phyloP scores from a whole-genome alignment of 2,329 filamentous ascomycete species.

The Cadophora gregata region DNA sequence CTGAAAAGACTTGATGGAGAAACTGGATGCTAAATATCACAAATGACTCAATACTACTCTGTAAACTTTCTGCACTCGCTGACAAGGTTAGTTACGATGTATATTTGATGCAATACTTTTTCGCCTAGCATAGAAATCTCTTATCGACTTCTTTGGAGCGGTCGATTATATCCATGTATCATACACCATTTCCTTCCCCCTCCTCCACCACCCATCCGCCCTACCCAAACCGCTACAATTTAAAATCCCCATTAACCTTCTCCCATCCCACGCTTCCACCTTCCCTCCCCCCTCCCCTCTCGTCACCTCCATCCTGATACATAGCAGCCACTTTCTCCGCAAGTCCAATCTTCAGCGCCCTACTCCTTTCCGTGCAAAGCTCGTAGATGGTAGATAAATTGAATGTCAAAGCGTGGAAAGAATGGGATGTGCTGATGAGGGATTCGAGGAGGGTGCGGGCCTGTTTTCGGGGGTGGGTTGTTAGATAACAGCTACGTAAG shows the following conservation, averaged over 20 bases:
- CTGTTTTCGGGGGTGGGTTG: slow-evolving; percentile 45
- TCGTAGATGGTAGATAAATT: slow-evolving; percentile 93
- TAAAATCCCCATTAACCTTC: slow-evolving; percentile 45
- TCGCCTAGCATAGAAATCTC: too few relatives aligned
- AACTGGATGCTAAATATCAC: too few relatives aligned
- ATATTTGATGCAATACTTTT: too few relatives aligned
- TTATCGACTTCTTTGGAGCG: too few relatives aligned
- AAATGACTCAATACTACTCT: too few relatives aligned
- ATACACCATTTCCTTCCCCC: too few relatives aligned
- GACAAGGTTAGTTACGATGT: too few relatives aligned
- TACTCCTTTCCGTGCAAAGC: slow-evolving; percentile 80
- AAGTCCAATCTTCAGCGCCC: slow-evolving; percentile 71
- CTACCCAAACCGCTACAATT: slow-evolving; percentile 32
- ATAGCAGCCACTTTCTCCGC: slow-evolving; percentile 69
- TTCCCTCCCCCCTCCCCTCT: slow-evolving; percentile 4
- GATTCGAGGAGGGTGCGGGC: slow-evolving; percentile 71
- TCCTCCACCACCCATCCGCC: neutral
- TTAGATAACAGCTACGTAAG: neutral
- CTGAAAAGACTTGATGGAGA: too few relatives aligned
- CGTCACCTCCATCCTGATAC: slow-evolving; percentile 15
- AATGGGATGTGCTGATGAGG: slow-evolving; percentile 65
- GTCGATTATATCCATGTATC: too few relatives aligned
- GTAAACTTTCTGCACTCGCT: too few relatives aligned
- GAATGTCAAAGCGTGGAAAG: slow-evolving; percentile 83
- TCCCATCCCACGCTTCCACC: slow-evolving; percentile 34